Evolutionary conservation across 2,329 filamentous ascomycete genomes (phyloP).

Genomic region (Metarhizium brunneum): DNA sequence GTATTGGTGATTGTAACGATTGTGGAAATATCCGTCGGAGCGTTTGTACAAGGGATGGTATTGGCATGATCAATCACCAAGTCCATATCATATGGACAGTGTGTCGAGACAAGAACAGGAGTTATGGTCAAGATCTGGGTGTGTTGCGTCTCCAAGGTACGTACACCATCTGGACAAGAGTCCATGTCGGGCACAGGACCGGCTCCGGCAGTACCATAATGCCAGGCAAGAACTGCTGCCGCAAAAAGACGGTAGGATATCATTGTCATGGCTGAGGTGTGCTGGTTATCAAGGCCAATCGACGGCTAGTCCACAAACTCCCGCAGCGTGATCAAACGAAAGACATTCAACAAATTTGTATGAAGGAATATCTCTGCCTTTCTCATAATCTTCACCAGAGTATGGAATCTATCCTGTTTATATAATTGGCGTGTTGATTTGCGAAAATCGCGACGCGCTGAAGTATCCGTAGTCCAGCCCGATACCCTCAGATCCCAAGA

Average conservation of each 20-base stretch:
- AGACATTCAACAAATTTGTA: background rate
- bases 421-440: background rate
- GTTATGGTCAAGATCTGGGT: constrained; percentile 1
- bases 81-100: background rate
- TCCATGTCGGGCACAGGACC: background rate
- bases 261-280: background rate
- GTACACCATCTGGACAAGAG: background rate
- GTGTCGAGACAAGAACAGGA: background rate
- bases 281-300: background rate
- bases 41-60: background rate
- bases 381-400: background rate
- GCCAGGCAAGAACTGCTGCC: constrained; percentile 1
- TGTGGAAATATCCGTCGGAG: background rate
- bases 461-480: background rate
- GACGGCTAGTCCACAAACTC: background rate
- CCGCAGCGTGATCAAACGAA: background rate
- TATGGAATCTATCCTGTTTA: background rate
- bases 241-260: background rate
- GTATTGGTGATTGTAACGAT: constrained; percentile 5
- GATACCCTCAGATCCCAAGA: background rate
- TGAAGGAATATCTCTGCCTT: background rate
- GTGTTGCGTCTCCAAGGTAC: constrained; percentile 2
- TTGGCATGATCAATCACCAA: constrained; percentile 1
- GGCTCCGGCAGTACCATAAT: background rate
- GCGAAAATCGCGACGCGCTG: background rate